phyloP scores from a whole-genome alignment of 805 yeast genomes.

The Suhomyces sp. region DNA sequence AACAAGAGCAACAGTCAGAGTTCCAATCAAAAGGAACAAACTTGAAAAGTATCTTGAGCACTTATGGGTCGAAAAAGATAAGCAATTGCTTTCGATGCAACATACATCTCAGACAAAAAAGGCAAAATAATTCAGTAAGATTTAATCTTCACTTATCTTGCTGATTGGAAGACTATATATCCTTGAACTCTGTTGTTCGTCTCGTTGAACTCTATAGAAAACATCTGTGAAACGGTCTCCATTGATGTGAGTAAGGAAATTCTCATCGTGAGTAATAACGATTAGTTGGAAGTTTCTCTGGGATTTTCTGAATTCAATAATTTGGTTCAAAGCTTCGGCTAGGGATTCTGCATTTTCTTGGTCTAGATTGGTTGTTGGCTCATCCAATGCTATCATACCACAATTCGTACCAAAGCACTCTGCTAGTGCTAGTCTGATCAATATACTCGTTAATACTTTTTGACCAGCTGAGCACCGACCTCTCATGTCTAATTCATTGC shows the following conservation, averaged over 20 bases:
- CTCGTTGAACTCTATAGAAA: constrained; percentile 77
- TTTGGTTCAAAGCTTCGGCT: constrained; percentile 72
- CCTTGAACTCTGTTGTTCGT: constrained; percentile 75
- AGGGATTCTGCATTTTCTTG: constrained; percentile 83
- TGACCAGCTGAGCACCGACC: constrained; percentile 99
- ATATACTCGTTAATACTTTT: constrained; percentile 86
- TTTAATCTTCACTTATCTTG: constrained; percentile 18
- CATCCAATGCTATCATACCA: constrained; percentile 95
- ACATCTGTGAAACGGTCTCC: constrained; percentile 85
- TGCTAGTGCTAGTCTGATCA: constrained; percentile 86
- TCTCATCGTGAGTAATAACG: constrained; percentile 95
- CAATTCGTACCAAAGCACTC: constrained; percentile 94
- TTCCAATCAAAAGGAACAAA: constrained; percentile 52
- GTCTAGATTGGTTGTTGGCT: constrained; percentile 95
- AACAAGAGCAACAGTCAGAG: constrained; percentile 42
- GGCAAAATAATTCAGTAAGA: neutral
- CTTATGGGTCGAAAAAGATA: constrained; percentile 71
- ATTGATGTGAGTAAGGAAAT: constrained; percentile 78
- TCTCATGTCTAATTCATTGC: constrained; percentile 92
- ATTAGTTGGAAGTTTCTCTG: constrained; percentile 92
- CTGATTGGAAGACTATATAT: constrained; percentile 52
- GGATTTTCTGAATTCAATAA: constrained; percentile 67
- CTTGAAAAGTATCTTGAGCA: constrained; percentile 75
- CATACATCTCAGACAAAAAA: neutral
- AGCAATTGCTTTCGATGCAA: constrained; percentile 16